Conservation (phyloP, 352 stramenopile species). For the Pythium dissimile region DNA sequence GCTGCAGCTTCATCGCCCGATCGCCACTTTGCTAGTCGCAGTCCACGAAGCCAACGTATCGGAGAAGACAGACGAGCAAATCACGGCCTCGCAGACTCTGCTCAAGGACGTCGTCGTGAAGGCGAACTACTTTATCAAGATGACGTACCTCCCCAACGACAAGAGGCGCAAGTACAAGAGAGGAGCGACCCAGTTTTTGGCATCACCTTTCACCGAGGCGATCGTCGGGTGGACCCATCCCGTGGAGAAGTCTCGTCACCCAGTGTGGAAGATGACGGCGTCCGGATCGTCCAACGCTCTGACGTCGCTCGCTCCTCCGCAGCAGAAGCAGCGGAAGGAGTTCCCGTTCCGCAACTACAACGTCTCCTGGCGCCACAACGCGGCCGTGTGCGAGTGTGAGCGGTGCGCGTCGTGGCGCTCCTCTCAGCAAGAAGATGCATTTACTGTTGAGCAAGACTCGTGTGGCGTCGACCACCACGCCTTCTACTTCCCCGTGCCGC, state of each 20-base stretch:
- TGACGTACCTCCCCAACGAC: constrained; percentile 83
- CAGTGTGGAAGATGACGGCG: constrained; percentile 39
- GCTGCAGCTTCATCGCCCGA: constrained; percentile 65
- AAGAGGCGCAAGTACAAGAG: constrained; percentile 35
- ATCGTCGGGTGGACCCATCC: constrained; percentile 72
- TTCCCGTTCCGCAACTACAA: constrained; percentile 77
- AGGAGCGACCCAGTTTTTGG: constrained; percentile 57
- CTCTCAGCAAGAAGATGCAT: constrained; percentile 13
- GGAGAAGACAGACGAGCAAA: constrained; percentile 42
- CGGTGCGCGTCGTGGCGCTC: constrained; percentile 36
- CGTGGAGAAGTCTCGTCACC: constrained; percentile 51
- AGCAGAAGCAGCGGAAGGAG: constrained; percentile 55
- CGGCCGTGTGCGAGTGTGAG: constrained; percentile 42
- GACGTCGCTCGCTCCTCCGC: constrained; percentile 8
- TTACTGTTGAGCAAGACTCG: constrained; percentile 11
- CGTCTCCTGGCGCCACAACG: constrained; percentile 70
- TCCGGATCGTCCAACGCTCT: neutral
- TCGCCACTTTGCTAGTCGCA: constrained; percentile 66
- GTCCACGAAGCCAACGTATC: constrained; percentile 71
- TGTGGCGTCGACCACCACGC: constrained; percentile 79
- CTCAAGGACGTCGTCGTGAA: constrained; percentile 66
- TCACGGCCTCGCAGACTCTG: constrained; percentile 54
- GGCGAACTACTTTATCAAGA: constrained; percentile 62
- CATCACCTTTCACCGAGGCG: constrained; percentile 59
- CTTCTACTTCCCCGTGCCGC: constrained; percentile 79